Evolutionary conservation across 2,329 filamentous ascomycete genomes (phyloP), one percentile per base, ranked within the genome.

Genomic region (Penicillium corylophilum): DNA sequence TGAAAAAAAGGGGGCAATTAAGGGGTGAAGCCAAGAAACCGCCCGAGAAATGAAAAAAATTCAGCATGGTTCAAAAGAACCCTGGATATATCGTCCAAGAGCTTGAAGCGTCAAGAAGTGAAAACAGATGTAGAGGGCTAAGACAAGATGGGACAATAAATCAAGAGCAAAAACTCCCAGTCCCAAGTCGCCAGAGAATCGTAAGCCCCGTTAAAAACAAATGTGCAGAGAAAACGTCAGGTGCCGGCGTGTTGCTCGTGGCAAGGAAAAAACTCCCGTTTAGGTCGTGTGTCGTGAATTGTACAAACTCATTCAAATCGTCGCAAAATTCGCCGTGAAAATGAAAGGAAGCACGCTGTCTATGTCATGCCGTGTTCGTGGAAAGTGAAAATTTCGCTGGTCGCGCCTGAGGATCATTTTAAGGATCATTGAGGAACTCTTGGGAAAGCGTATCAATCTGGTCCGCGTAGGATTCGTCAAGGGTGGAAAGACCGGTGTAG

Each of bases 401-500:
- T 33, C 26, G n/a, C 28, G 22, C 26, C 57, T 44, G 61, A 38
- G 61, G 61, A 10, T 73, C 70, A n/a, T 69, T 61, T 59, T 44
- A 62, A 38, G 61, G 61, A 10, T 73, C 70, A n/a, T 69, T 61
- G 39, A 71, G 62, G 42, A 72, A 73, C 44, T 72, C 69, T 31
- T 70, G 66, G 24, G 68, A 68, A 40, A 73, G 66, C 48, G 70
- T 70, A 47, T 73, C 70, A 13, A 72, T 72, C 39, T 70, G 69
- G 39, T 71, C 65, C 15, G 63, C 60, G 40, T 71, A 70, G 48
- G 71, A 64, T 39, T 74, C 69, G 26, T 66, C 61, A 41, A 71
- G 57, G 23, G 56, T 38, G 20, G 59, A 33, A 13, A 59, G 57
- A 12, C 56, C 56, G 5, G 64, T 57, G 47, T 66, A 68, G 6